phyloP scores from a whole-genome alignment of 1,284 basidiomycete species.

The Leccinum insigne region DNA sequence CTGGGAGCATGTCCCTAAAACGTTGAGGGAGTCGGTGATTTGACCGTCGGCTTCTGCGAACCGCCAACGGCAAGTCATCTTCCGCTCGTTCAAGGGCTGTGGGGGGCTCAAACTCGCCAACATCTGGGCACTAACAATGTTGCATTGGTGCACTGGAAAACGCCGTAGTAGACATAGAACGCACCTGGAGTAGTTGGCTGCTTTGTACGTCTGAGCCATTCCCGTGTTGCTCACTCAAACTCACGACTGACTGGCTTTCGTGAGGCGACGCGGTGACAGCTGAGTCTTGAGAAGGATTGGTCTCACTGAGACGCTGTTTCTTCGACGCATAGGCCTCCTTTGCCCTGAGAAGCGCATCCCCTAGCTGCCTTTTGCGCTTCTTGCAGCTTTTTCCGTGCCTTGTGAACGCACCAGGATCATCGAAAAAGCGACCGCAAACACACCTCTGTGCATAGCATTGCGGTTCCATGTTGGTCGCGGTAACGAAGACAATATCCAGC shows the following conservation, averaged over 20 bases:
- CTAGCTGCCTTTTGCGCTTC: slow-evolving; percentile 1
- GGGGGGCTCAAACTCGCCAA: not conserved
- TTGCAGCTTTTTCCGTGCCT: slow-evolving; percentile 1
- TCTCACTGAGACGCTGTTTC: not conserved
- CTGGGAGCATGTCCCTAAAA: not conserved
- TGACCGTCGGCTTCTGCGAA: not conserved
- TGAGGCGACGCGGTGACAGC: not conserved
- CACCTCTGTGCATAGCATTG: not conserved
- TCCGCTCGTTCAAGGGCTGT: not conserved
- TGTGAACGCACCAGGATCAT: not conserved
- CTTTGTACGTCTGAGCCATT: not conserved
- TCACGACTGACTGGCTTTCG: not conserved
- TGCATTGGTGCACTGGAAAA: not conserved
- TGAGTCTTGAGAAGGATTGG: not conserved
- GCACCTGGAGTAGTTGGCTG: not conserved
- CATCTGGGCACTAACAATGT: not conserved
- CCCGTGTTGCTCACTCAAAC: not conserved
- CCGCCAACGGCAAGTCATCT: not conserved
- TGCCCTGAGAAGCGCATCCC: not conserved
- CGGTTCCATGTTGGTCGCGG: not conserved
- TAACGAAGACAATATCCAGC: no score
- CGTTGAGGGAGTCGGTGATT: not conserved
- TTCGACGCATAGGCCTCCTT: not conserved
- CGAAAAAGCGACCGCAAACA: not conserved
- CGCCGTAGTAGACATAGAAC: not conserved